These are phyloP conservation scores for Nymphaea colorata DNA, from an alignment of 164 flowering plant genomes.

Conservation along the genomic window DNA sequence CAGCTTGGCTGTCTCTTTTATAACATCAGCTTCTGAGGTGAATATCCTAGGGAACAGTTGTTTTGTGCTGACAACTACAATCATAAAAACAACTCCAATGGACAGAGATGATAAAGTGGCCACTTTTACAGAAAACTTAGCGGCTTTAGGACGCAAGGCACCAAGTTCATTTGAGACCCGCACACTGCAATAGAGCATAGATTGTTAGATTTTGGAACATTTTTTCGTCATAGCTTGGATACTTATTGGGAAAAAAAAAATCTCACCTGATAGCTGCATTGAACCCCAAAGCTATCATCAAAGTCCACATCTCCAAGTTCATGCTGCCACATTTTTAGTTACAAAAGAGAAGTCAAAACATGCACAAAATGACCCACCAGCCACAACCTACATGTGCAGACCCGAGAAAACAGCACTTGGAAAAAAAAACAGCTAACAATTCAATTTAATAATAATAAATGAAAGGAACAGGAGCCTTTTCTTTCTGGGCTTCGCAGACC, in stretches of 20 bases:
- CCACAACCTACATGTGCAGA: background rate
- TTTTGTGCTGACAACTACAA: constrained; percentile 19
- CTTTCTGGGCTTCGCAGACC: background rate
- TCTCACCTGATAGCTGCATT: constrained; percentile 37
- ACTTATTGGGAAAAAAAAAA: background rate
- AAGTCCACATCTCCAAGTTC: constrained; percentile 36
- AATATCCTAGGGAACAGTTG: constrained; percentile 33
- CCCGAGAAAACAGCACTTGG: background rate
- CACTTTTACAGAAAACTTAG: constrained; percentile 49
- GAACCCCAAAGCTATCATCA: constrained; percentile 42
- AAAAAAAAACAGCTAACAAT: background rate
- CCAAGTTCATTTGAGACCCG: constrained; percentile 71
- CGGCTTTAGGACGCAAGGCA: constrained; percentile 54
- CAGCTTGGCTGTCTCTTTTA: constrained; percentile 25
- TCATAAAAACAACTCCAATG: constrained; percentile 28
- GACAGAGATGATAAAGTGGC: constrained; percentile 26
- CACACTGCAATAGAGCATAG: constrained; percentile 29
- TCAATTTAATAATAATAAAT: background rate
- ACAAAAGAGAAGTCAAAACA: background rate
- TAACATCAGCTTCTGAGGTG: constrained; percentile 24
- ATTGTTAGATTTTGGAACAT: background rate
- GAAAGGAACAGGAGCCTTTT: background rate
- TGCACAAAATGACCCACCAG: background rate
- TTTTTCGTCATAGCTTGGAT: too few relatives aligned
- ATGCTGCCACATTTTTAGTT: constrained; percentile 16